phyloP scores from a whole-genome alignment of 2,329 filamentous ascomycete species.

The Hypomyces perniciosus region DNA sequence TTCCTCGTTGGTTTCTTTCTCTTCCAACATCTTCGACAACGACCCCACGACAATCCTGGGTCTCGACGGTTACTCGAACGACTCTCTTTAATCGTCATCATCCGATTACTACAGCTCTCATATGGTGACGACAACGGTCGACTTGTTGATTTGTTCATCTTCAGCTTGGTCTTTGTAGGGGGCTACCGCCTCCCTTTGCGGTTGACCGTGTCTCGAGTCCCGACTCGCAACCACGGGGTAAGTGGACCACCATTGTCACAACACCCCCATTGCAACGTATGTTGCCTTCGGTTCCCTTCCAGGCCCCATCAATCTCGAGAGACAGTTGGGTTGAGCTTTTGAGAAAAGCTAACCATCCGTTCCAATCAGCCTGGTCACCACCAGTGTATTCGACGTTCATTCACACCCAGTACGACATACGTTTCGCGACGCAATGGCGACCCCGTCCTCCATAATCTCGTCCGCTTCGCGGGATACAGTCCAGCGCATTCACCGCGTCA shows the following conservation, averaged over 20 bases:
- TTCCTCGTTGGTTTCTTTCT: conserved; percentile 2
- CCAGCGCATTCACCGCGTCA: conserved; percentile 47
- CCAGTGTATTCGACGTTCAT: conserved; percentile 3
- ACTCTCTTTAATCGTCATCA: neutral
- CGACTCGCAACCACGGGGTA: neutral
- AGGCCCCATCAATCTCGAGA: too few relatives aligned
- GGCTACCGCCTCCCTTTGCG: conserved; percentile 6
- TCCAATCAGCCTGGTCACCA: neutral
- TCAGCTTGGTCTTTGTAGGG: conserved; percentile 1
- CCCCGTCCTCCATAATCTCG: conserved; percentile 25
- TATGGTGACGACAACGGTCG: neutral
- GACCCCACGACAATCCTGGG: neutral
- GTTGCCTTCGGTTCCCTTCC: too few relatives aligned
- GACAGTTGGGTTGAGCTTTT: neutral
- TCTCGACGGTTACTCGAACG: neutral
- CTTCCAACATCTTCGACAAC: neutral
- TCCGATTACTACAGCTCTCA: neutral
- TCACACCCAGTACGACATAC: neutral
- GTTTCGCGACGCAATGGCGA: conserved; percentile 26
- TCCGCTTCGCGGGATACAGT: conserved; percentile 29
- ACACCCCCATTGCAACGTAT: neutral
- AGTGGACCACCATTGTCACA: neutral
- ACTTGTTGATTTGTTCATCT: neutral
- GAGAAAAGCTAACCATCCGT: neutral
- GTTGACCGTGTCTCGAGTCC: conserved; percentile 8